phyloP scores from a whole-genome alignment of 768 basidiomycete species.

The Naematelia aurantialba region DNA sequence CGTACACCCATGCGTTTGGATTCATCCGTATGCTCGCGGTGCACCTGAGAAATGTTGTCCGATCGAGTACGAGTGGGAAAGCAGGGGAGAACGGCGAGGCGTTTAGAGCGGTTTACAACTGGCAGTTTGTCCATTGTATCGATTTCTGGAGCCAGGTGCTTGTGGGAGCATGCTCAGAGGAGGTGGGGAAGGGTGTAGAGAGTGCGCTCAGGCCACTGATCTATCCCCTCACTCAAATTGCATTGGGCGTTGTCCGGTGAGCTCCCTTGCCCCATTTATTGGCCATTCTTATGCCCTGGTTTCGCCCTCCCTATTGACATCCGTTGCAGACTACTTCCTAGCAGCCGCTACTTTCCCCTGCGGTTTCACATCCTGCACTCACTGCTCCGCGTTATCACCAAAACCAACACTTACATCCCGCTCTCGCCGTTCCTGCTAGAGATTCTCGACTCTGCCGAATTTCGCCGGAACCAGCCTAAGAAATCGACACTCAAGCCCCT shows the following conservation, averaged over 20 bases:
- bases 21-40: conserved; percentile 94
- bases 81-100: conserved; percentile 61
- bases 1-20: conserved; percentile 90
- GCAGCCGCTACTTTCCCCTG: conserved; percentile 86
- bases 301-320: neutral
- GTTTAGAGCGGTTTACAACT: conserved; percentile 93
- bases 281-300: neutral
- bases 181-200: conserved; percentile 59
- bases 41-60: conserved; percentile 61
- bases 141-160: conserved; percentile 95
- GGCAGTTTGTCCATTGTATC: conserved; percentile 93
- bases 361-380: conserved; percentile 89
- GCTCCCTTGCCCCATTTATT: conserved; percentile 47
- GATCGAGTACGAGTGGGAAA: conserved; percentile 25
- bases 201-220: conserved; percentile 83
- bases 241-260: conserved; percentile 86
- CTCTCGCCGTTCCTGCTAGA: conserved; percentile 81
- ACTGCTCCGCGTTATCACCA: conserved; percentile 74
- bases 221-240: conserved; percentile 92
- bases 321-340: conserved; percentile 71
- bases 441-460: conserved; percentile 71
- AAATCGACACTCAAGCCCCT: conserved; percentile 80
- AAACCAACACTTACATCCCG: conserved; percentile 81
- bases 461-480: conserved; percentile 64
- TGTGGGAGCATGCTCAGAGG: conserved; percentile 68